These are phyloP conservation scores for Neonectria coccinea DNA, from an alignment of 2,329 filamentous ascomycete genomes.

Conservation along the genomic window DNA sequence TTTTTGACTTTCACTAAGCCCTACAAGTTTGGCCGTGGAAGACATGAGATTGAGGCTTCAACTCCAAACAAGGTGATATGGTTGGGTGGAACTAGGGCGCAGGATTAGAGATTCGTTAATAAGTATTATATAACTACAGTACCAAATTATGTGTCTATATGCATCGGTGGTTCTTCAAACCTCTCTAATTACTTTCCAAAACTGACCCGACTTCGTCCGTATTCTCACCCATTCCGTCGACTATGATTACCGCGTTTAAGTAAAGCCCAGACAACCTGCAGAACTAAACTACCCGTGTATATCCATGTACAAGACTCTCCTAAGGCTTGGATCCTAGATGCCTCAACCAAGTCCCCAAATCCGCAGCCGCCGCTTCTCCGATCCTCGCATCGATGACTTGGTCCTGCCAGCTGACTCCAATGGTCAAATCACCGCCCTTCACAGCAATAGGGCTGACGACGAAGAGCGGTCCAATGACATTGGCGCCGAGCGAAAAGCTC, in stretches of 20 bases:
- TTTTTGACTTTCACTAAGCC: neutral
- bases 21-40: neutral
- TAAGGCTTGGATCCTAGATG: conserved; percentile 11
- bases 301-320: neutral
- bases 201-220: neutral
- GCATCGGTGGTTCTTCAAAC: too few relatives aligned
- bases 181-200: neutral
- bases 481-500: conserved; percentile 28
- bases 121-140: neutral
- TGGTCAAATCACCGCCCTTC: conserved; percentile 24
- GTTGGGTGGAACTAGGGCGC: too few relatives aligned
- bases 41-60: neutral
- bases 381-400: conserved; percentile 15
- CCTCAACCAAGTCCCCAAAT: conserved; percentile 21
- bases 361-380: conserved; percentile 11
- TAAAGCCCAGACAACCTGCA: too few relatives aligned
- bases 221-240: neutral
- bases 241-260: neutral
- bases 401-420: conserved; percentile 34
- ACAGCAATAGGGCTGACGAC: conserved; percentile 27
- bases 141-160: neutral
- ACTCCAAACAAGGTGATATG: neutral
- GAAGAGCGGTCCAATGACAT: conserved; percentile 23
- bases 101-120: neutral
- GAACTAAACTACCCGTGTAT: too few relatives aligned